Conservation (phyloP, 1,284 basidiomycete species). For the Sparassis latifolia region DNA sequence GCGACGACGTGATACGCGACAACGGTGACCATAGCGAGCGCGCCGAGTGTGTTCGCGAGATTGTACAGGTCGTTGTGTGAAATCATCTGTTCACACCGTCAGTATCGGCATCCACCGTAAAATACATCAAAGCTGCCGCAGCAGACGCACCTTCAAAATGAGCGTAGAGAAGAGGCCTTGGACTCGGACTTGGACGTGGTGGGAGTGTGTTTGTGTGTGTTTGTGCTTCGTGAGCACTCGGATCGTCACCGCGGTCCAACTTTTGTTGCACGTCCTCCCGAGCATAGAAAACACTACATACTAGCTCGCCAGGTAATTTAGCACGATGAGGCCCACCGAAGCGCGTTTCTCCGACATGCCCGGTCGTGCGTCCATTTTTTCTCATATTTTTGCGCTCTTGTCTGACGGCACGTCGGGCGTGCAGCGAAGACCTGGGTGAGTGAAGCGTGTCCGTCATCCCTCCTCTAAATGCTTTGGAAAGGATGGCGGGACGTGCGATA, state of each 20-base stretch:
- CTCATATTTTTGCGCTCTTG: slow-evolving; percentile 1
- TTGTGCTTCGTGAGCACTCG: slow-evolving; percentile 3
- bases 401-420: slow-evolving; percentile 5
- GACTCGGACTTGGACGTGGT: slow-evolving; percentile 9
- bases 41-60: slow-evolving; percentile 78
- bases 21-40: slow-evolving; percentile 78
- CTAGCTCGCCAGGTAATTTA: slow-evolving; percentile 9
- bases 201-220: slow-evolving; percentile 15
- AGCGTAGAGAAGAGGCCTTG: too few relatives aligned
- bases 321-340: slow-evolving; percentile 64
- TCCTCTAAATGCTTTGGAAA: neutral
- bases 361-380: slow-evolving; percentile 46
- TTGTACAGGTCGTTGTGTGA: slow-evolving; percentile 74
- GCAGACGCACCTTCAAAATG: too few relatives aligned
- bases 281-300: neutral
- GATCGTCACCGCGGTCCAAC: slow-evolving; percentile 11
- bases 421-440: slow-evolving; percentile 65
- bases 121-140: too few relatives aligned
- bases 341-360: slow-evolving; percentile 70
- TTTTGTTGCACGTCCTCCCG: slow-evolving; percentile 1
- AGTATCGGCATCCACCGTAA: neutral
- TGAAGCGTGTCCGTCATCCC: slow-evolving; percentile 10
- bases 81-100: slow-evolving; percentile 46
- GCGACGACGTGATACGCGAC: slow-evolving; percentile 85
- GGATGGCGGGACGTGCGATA: neutral